A percentile compares a stretch with the other conserved stretches of the same genome.
Conservation (phyloP, 306 rosid genomes). For the Carpinus fangiana region DNA sequence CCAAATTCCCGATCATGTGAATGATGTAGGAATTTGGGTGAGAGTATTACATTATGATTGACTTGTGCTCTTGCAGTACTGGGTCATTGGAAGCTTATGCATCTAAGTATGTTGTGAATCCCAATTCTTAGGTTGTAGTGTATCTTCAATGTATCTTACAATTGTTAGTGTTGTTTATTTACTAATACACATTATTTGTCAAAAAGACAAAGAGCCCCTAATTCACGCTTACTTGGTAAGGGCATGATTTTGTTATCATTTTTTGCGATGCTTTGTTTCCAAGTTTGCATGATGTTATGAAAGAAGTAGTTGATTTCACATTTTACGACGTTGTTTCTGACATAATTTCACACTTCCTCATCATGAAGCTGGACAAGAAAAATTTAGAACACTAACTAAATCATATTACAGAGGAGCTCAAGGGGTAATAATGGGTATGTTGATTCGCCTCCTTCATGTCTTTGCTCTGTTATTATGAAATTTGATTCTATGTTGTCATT, state of each 20-base stretch:
- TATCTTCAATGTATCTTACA: not conserved
- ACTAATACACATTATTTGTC: not conserved
- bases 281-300: conserved; percentile 3
- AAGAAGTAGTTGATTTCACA: not conserved
- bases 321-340: conserved; percentile 12
- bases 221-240: not conserved
- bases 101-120: not conserved
- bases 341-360: conserved; percentile 11
- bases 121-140: not conserved
- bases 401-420: conserved; percentile 93
- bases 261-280: conserved; percentile 3
- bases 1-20: not conserved
- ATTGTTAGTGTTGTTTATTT: not conserved
- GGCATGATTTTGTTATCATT: not conserved
- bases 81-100: not conserved
- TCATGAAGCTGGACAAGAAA: conserved; percentile 83
- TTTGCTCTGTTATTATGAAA: not conserved
- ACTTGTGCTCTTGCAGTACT: not conserved
- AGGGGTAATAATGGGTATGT: conserved; percentile 80
- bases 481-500: not conserved
- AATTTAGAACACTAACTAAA: conserved; percentile 81
- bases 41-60: not conserved
- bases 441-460: conserved; percentile 12
- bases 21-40: not conserved
- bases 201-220: not conserved